Evolutionary conservation across 176 grass and related monocot genomes (phyloP).

Genomic region (Phragmites australis): DNA sequence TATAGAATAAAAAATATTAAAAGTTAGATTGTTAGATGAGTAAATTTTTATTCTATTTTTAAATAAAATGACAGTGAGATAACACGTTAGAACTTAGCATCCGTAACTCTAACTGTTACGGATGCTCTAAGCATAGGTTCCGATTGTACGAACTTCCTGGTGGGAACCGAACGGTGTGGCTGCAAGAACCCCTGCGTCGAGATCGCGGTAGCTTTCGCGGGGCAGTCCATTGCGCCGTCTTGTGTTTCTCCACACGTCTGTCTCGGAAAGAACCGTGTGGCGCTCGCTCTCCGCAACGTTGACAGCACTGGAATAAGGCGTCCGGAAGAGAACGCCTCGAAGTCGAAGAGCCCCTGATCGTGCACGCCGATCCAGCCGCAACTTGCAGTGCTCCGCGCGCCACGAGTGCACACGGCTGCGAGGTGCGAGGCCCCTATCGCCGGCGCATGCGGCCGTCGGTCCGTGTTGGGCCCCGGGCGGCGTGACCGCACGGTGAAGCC

Average conservation of each 20-base stretch:
- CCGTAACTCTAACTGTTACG: too few relatives aligned
- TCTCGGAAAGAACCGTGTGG: neutral
- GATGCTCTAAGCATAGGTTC: neutral
- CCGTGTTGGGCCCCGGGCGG: neutral
- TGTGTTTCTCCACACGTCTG: neutral
- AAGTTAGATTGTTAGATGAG: too few relatives aligned
- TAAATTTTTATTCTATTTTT: too few relatives aligned
- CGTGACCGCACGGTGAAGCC: neutral
- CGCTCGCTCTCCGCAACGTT: neutral
- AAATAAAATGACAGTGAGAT: too few relatives aligned
- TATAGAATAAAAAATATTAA: too few relatives aligned
- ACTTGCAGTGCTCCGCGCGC: too few relatives aligned
- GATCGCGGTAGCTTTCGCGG: constrained; percentile 27
- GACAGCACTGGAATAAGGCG: neutral
- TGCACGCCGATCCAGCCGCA: too few relatives aligned
- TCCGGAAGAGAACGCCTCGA: neutral
- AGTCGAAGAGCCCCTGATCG: too few relatives aligned
- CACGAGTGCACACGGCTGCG: neutral
- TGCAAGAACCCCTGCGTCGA: neutral
- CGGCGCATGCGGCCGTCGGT: neutral
- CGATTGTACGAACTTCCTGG: neutral
- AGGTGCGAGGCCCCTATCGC: neutral
- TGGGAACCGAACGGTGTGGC: constrained; percentile 20
- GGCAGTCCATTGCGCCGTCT: neutral
- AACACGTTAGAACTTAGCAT: too few relatives aligned